Percentiles rank a stretch among this genome's conserved stretches.
These are phyloP conservation scores for Yamadazyma takamatsuzukensis DNA, from an alignment of 805 yeast species.

Conservation along the genomic window DNA sequence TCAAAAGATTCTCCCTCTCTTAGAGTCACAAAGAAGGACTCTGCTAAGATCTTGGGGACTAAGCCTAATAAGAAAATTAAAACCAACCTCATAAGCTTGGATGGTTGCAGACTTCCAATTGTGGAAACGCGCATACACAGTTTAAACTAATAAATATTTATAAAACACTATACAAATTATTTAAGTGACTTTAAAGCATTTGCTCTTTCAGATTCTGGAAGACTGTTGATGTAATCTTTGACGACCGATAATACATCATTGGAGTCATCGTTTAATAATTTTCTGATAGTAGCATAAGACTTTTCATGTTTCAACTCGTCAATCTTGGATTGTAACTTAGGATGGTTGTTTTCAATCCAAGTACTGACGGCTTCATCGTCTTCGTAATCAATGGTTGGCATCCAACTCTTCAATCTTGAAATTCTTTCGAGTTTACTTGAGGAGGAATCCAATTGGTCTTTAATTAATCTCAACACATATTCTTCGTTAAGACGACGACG, in stretches of 20 bases:
- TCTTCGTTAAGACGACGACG: constrained; percentile 95
- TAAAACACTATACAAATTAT: constrained; percentile 1
- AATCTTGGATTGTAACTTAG: constrained; percentile 54
- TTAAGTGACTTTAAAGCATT: constrained; percentile 21
- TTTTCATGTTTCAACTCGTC: constrained; percentile 64
- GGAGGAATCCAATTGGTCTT: constrained; percentile 51
- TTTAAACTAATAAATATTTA: too few relatives aligned
- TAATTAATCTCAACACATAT: constrained; percentile 72
- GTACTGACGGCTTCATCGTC: constrained; percentile 75
- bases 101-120: too few relatives aligned
- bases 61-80: too few relatives aligned
- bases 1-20: constrained; percentile 49
- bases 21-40: constrained; percentile 47
- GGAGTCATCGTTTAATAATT: constrained; percentile 38
- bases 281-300: constrained; percentile 61
- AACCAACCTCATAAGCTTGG: too few relatives aligned
- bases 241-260: constrained; percentile 26
- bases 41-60: not conserved
- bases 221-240: constrained; percentile 31
- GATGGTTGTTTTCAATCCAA: constrained; percentile 82
- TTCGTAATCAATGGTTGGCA: constrained; percentile 66
- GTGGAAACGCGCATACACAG: not conserved
- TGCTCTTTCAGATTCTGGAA: constrained; percentile 34
- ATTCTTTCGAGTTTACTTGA: constrained; percentile 75
- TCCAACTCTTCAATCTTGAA: constrained; percentile 86